These are phyloP conservation scores for Scedosporium dehoogii DNA, from an alignment of 2,329 filamentous ascomycete genomes.

Conservation along the genomic window DNA sequence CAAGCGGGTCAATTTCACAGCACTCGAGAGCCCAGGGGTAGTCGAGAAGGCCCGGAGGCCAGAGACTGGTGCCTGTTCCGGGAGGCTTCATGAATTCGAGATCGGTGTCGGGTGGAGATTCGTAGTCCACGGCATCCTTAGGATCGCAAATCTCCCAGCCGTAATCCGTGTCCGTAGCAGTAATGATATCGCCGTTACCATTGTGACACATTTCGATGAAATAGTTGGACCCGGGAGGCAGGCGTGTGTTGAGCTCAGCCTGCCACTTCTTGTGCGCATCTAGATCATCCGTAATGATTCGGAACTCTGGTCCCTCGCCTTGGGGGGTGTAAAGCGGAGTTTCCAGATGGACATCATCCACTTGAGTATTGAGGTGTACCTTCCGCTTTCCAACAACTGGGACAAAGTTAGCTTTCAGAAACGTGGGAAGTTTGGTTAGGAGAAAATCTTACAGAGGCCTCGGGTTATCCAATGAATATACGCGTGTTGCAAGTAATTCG, in stretches of 20 bases:
- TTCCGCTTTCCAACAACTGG: conserved; percentile 40
- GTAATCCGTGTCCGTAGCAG: conserved; percentile 39
- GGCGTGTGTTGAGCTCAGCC: conserved; percentile 29
- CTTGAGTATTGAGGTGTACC: conserved; percentile 43
- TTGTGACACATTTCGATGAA: conserved; percentile 46
- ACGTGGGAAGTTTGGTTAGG: conserved; percentile 7
- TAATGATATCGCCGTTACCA: conserved; percentile 34
- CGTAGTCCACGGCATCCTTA: conserved; percentile 31
- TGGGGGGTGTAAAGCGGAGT: conserved; percentile 37
- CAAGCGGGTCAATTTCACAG: conserved; percentile 36
- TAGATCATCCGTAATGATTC: conserved; percentile 36
- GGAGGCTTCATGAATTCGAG: conserved; percentile 35
- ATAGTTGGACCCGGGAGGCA: conserved; percentile 40
- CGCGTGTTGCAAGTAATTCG: conserved; percentile 49
- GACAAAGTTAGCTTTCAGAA: conserved; percentile 1
- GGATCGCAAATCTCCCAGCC: conserved; percentile 31
- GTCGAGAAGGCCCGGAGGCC: conserved; percentile 40
- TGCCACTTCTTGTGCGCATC: conserved; percentile 35
- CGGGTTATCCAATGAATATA: conserved; percentile 54
- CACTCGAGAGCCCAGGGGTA: conserved; percentile 41
- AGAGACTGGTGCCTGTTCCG: conserved; percentile 37
- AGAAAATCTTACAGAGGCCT: conserved; percentile 30
- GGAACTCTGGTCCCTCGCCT: conserved; percentile 34
- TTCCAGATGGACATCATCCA: conserved; percentile 54
- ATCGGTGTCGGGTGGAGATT: conserved; percentile 31